Evolutionary conservation across 1,284 basidiomycete genomes (phyloP).

Genomic region (Anthracocystis panici-leucophaei): DNA sequence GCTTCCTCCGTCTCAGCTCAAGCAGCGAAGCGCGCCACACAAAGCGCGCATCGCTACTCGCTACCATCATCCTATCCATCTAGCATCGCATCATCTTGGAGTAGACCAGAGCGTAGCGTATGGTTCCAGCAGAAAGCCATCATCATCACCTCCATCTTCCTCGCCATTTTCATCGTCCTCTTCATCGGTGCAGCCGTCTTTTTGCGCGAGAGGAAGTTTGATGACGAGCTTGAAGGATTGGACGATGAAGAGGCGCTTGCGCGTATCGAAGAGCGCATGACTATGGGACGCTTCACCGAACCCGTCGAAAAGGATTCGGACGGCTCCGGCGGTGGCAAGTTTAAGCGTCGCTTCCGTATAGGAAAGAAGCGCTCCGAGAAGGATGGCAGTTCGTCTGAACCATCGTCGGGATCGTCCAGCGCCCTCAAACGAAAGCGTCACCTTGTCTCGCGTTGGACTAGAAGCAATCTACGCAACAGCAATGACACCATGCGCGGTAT

Average conservation of each 20-base stretch:
- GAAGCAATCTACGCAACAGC: slow-evolving; percentile 24
- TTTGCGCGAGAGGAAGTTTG: slow-evolving; percentile 59
- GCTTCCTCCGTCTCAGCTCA: background rate
- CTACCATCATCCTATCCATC: slow-evolving; percentile 55
- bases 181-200: slow-evolving; percentile 67
- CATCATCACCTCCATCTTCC: slow-evolving; percentile 66
- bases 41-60: slow-evolving; percentile 31
- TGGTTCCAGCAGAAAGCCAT: slow-evolving; percentile 67
- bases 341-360: slow-evolving; percentile 27
- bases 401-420: slow-evolving; percentile 47
- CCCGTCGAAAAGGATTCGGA: slow-evolving; percentile 25
- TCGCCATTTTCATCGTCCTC: slow-evolving; percentile 68
- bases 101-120: slow-evolving; percentile 49
- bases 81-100: slow-evolving; percentile 58
- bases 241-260: slow-evolving; percentile 55
- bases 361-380: slow-evolving; percentile 32
- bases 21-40: slow-evolving; percentile 4
- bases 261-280: slow-evolving; percentile 49
- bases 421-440: slow-evolving; percentile 35
- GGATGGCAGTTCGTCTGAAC: slow-evolving; percentile 30
- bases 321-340: slow-evolving; percentile 4
- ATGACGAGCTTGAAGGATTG: slow-evolving; percentile 44
- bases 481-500: slow-evolving; percentile 32
- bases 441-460: slow-evolving; percentile 45
- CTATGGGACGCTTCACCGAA: slow-evolving; percentile 30